A percentile compares a stretch with the other conserved stretches of the same genome.
Conservation (phyloP, 169 alveolate species). For the Plasmodium fragile region DNA sequence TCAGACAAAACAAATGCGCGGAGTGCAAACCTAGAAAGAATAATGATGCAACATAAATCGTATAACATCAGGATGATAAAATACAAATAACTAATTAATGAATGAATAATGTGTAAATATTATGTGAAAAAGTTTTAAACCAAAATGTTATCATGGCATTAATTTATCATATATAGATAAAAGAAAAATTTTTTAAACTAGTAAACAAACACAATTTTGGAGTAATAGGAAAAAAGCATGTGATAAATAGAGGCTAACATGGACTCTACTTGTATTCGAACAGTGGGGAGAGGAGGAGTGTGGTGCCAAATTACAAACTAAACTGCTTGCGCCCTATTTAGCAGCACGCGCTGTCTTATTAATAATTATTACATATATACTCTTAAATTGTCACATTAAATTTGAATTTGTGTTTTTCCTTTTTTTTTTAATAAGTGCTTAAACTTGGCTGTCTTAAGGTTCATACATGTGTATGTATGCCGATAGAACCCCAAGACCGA, state of each 20-base stretch:
- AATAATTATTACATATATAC: background rate
- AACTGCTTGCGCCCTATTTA: background rate
- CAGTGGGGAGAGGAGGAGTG: too few relatives aligned
- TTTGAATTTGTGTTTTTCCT: background rate
- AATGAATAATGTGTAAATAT: background rate
- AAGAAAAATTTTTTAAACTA: background rate
- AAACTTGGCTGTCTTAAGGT: background rate
- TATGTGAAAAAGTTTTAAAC: background rate
- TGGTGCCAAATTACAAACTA: background rate
- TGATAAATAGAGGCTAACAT: background rate
- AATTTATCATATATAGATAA: background rate
- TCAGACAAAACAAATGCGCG: too few relatives aligned
- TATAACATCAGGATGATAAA: constrained; percentile 2
- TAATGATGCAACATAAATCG: background rate
- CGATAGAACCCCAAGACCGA: background rate
- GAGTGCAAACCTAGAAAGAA: background rate
- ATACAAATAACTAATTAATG: background rate
- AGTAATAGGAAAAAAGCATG: background rate
- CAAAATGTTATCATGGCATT: background rate
- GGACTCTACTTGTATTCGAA: background rate
- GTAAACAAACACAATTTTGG: background rate
- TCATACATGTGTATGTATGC: background rate
- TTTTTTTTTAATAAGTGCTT: background rate
- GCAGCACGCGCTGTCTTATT: background rate
- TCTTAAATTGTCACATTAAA: background rate